Base-by-base conservation (phyloP, 2,329 filamentous ascomycete species). In the Clonostachys chloroleuca region DNA sequence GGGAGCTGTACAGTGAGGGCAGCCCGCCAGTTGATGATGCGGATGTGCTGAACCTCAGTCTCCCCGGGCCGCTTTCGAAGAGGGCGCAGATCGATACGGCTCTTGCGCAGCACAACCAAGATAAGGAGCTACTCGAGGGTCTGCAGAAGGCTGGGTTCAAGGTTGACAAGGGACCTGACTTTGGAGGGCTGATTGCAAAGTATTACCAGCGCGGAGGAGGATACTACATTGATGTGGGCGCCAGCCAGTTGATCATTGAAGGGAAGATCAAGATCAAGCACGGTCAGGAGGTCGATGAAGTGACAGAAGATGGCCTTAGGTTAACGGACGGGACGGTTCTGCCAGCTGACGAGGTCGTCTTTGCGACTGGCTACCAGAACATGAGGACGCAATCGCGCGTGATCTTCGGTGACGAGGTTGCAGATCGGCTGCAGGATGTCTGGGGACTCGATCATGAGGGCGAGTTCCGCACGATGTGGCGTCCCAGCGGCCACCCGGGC, bases 211-310 rank as follows among this genome's bases (percentile, higher is more conserved):
- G 80, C 3, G 83, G 83, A 2, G 84, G 85, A 1, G 84, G 84
- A 0, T 87, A 87, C 58, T 87, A 87, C 62, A 84, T 87, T 51
- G 81, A 88, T 50, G 82, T 86, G 2, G 85, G 85, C 0, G 79
- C 76, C 1, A 79, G 77, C 1, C 64, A 78, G 55, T 70, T 87
- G 20, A 84, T 88, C 48, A 69, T 70, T 3, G 78, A 84, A 12
- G 82, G 83, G 1, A 81, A 80, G 57, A 80, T 88, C 59, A 80
- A 80, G 53, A 67, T 87, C 20, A 80, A 80, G 58, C 76, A 80
- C 37, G 80, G 77, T 1, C 74, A 77, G 5, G 77, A 80, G 12
- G 77, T 86, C 13, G 57, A 64, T 2, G 64, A 69, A 18, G 73
- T 86, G 3, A 67, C 75, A 0, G 65, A 72, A 0, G 55, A 66